Evolutionary conservation across 805 yeast genomes (phyloP), one percentile per base, ranked within the genome.

Genomic region (Tetrapisispora namnaoensis): DNA sequence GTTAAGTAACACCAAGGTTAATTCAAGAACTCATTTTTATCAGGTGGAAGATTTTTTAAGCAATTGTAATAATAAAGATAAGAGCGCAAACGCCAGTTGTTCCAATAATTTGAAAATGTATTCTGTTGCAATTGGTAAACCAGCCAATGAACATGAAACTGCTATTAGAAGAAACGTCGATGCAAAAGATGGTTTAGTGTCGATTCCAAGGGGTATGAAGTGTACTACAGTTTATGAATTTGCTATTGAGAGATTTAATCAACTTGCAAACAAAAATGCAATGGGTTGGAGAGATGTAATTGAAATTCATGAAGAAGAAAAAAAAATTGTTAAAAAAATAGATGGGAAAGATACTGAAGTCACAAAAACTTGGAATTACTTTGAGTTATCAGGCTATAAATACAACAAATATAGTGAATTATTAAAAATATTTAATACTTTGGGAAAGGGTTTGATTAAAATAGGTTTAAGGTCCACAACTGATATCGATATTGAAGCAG

Each of bases 321-420:
- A 86, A 68, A 74, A 72, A 60, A 77, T 93, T 49, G 81, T 79
- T 52, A 90, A 88, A 71, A 62, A 77, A 47, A 71, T 93, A 42
- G 85, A 91, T 56, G 98, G 97, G 52, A 76, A 84, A 63, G 78
- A 79, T 48, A 71, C 68, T 28, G 73, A 78, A 55, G 83, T 84
- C 45, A 88, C 85, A 60, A 93, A 93, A 70, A 81, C 80, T 44
- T 93, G 99, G 99, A 68, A 74, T 46, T 91, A 72, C 68, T 93
- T 75, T 65, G 96, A 93, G 68, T 70, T 83, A 62, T 75, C 87
- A 7, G 77, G 78, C 39, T 93, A 89, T 71, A 69, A 80, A 50
- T 83, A 74, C 66, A 74, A 80, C 48, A 75, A 83, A 8, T 89
- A 73, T 66, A 69, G 70, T 30, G 79, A 88, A 60, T 72, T 88